Evolutionary conservation across 225 moss, liverwort and hornwort genomes (phyloP).

Genomic region (Pleurozium schreberi): DNA sequence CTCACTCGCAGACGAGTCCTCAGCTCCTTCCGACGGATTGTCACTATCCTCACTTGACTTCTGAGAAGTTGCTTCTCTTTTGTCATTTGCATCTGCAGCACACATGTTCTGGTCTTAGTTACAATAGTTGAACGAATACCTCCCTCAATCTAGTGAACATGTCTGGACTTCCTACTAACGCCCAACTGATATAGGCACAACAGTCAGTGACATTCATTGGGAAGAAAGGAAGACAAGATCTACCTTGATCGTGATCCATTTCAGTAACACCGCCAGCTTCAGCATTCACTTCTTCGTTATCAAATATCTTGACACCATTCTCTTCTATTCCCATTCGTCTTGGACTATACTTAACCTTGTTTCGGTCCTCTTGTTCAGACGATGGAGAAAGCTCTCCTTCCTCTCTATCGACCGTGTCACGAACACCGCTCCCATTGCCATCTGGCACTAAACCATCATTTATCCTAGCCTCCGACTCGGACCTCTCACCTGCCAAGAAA

Average conservation of each 20-base stretch:
- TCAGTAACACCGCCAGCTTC: slow-evolving; percentile 25
- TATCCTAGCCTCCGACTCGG: background rate
- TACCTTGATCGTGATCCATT: slow-evolving; percentile 40
- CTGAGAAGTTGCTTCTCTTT: slow-evolving; percentile 69
- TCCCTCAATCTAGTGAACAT: background rate
- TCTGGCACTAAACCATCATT: background rate
- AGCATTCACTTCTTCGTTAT: slow-evolving; percentile 27
- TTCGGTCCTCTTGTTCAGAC: slow-evolving; percentile 24
- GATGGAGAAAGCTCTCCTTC: slow-evolving; percentile 41
- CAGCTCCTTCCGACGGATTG: background rate
- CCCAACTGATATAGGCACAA: background rate
- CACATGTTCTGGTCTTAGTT: background rate
- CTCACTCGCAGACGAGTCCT: slow-evolving; percentile 60
- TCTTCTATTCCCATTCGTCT: background rate
- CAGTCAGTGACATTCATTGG: background rate
- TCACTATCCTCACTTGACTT: slow-evolving; percentile 60
- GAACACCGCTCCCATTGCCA: background rate
- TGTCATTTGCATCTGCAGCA: slow-evolving; percentile 62
- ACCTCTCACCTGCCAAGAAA: background rate
- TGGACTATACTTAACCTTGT: slow-evolving; percentile 7
- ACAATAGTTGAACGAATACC: background rate
- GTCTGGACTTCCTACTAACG: background rate
- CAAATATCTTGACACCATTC: slow-evolving; percentile 10
- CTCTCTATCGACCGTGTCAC: slow-evolving; percentile 20
- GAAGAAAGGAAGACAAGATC: background rate